phyloP scores from a whole-genome alignment of 2,329 filamentous ascomycete genomes.

The Leptographium radiaticola region DNA sequence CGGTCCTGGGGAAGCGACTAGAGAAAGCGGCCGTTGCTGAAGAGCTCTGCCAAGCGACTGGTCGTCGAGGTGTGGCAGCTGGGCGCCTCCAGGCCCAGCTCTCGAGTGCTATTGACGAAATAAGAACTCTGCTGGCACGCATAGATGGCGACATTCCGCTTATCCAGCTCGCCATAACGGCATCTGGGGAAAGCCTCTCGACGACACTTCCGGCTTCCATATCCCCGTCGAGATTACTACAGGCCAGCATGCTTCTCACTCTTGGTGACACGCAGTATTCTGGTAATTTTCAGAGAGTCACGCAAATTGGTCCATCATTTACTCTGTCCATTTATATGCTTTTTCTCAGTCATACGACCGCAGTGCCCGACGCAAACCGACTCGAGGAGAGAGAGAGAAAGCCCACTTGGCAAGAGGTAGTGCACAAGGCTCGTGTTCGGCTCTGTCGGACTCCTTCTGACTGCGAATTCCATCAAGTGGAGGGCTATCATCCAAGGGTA shows the following conservation, averaged over 20 bases:
- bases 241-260: conserved; percentile 84
- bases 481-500: conserved; percentile 17
- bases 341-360: conserved; percentile 57
- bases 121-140: conserved; percentile 57
- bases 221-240: conserved; percentile 78
- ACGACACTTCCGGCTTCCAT: conserved; percentile 68
- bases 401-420: conserved; percentile 87
- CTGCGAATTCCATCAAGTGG: conserved; percentile 28
- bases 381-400: conserved; percentile 40
- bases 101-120: conserved; percentile 56
- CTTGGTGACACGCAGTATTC: conserved; percentile 76
- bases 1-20: conserved; percentile 62
- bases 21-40: conserved; percentile 54
- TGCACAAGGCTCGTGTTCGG: conserved; percentile 82
- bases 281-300: conserved; percentile 44
- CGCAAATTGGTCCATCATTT: conserved; percentile 81
- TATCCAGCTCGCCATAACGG: conserved; percentile 86
- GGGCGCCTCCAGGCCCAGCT: conserved; percentile 52
- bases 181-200: conserved; percentile 78
- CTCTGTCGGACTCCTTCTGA: conserved; percentile 56
- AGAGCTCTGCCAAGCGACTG: conserved; percentile 33
- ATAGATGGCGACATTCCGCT: conserved; percentile 89
- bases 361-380: conserved; percentile 17
- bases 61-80: conserved; percentile 32
- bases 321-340: conserved; percentile 89